These are phyloP conservation scores for Metarhizium guizhouense DNA, from an alignment of 2,329 filamentous ascomycete genomes.

Conservation along the genomic window DNA sequence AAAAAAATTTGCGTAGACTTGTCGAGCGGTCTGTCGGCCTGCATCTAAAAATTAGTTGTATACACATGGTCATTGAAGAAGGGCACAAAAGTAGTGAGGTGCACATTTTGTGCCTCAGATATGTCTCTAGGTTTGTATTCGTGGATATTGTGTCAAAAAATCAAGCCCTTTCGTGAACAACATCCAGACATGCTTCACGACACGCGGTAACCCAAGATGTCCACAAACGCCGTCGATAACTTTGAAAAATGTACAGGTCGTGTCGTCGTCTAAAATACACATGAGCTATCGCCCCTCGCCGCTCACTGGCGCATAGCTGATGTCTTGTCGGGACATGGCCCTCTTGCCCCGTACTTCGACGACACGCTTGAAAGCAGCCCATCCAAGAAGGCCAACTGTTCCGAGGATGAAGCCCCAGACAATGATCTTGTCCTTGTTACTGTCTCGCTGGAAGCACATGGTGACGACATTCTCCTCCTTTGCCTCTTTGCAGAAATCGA, in stretches of 20 bases:
- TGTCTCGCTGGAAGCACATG: slow-evolving; percentile 58
- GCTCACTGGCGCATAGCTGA: slow-evolving; percentile 18
- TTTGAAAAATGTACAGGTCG: background rate
- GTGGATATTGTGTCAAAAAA: background rate
- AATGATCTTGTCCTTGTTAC: slow-evolving; percentile 57
- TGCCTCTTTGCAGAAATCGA: slow-evolving; percentile 55
- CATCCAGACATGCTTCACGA: background rate
- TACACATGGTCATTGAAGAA: background rate
- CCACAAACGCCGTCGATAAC: background rate
- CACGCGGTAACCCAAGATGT: background rate
- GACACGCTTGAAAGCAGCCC: slow-evolving; percentile 45
- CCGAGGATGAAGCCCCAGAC: slow-evolving; percentile 56
- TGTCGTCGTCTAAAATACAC: background rate
- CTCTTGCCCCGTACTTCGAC: slow-evolving; percentile 30
- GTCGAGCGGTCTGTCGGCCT: background rate
- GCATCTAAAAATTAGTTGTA: background rate
- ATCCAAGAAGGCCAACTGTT: slow-evolving; percentile 49
- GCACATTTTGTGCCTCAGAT: background rate
- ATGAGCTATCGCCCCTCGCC: background rate
- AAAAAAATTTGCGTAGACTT: background rate
- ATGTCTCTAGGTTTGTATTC: background rate
- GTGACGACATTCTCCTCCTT: slow-evolving; percentile 54
- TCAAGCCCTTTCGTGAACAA: background rate
- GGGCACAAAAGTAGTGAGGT: background rate
- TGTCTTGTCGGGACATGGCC: slow-evolving; percentile 18